Evolutionary conservation across 495 filamentous ascomycete genomes (phyloP), one percentile per base, ranked within the genome.

Genomic region (Aspergillus sclerotiicarbonarius): DNA sequence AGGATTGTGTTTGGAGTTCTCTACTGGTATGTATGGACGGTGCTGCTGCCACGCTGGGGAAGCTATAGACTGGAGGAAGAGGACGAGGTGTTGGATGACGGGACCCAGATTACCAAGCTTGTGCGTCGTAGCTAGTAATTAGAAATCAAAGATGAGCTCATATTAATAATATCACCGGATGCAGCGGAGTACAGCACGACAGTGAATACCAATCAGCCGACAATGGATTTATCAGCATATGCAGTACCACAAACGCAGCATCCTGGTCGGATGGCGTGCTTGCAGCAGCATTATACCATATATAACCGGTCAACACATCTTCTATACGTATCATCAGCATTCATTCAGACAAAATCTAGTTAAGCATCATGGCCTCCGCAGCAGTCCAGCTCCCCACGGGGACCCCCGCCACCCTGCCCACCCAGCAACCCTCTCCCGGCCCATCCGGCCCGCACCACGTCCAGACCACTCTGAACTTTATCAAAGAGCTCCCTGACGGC

Each of bases 21-120:
- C 0, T 91, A 91, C 68, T 91, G 87, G 88, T 83, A 87, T 59
- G 59, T 90, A 50, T 89, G 85, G 85, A 87, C 84, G 5, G 74
- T 83, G 6, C 57, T 85, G 31, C 64, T 91, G 31, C 88, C 89
- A 41, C 71, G 73, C 46, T 72, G 83, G 62, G 82, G 80, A 47
- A 69, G 73, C 0, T 89, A 88, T 66, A 76, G 65, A 48, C 75
- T 88, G 15, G 85, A 84, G 55, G 79, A 86, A 62, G 80, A 83
- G 61, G 71, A 70, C 19, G 82, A 82, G 39, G 74, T 83, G 1
- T 61, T 86, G 21, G 75, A 77, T 52, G 87, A 85, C 68, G 86
- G 83, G 3, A 87, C 83, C 2, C 80, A 72, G 20, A 73, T 88
- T 45, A 87, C 80, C 1, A 81, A 73, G 50, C 71, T 88, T 12